phyloP scores from a whole-genome alignment of 805 yeast species.

The Spathaspora arborariae region DNA sequence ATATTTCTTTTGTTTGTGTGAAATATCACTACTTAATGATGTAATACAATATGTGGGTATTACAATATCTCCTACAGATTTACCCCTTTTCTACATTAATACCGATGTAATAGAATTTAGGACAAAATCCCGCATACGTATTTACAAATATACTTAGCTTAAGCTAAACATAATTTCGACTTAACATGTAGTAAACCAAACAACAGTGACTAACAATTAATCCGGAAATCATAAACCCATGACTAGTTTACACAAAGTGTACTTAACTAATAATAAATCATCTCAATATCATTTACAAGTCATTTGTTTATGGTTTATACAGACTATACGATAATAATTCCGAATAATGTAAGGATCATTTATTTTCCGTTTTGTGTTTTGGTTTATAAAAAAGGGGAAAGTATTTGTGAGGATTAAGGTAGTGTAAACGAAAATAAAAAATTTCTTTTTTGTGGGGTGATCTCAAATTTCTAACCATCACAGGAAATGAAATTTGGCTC shows the following conservation, averaged over 20 bases:
- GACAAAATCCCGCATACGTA: too few relatives aligned
- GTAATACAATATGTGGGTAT: background rate
- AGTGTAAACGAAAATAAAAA: background rate
- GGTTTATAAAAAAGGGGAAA: background rate
- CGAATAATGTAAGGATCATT: background rate
- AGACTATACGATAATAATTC: background rate
- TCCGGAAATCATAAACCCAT: background rate
- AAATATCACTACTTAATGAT: background rate
- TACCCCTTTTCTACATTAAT: background rate
- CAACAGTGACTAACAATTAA: background rate
- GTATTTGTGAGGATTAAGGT: background rate
- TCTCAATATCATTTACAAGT: too few relatives aligned
- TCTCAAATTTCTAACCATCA: background rate
- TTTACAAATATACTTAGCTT: too few relatives aligned
- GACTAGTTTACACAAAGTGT: background rate
- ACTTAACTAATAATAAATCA: too few relatives aligned
- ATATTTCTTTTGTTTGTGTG: background rate
- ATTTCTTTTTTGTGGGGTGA: slow-evolving; percentile 4
- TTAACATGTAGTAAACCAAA: too few relatives aligned
- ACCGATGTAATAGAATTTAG: background rate
- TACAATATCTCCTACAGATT: background rate
- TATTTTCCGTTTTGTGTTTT: background rate
- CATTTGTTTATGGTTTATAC: too few relatives aligned
- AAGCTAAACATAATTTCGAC: too few relatives aligned
- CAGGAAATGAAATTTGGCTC: background rate